Evolutionary conservation across 345 rosid genomes (phyloP).

Genomic region (Ceriops zippeliana): DNA sequence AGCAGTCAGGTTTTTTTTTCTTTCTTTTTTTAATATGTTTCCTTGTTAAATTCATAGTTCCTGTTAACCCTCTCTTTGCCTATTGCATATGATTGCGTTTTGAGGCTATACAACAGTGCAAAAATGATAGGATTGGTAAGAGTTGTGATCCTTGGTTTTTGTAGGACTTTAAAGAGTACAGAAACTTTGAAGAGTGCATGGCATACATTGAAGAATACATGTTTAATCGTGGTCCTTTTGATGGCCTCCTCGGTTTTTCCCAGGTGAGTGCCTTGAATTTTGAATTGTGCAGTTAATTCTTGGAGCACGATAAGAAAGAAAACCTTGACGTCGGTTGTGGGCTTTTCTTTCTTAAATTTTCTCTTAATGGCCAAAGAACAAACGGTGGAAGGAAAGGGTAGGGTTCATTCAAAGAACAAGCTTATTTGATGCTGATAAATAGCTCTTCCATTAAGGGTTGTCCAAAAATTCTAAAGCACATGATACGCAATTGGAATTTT

Average conservation of each 20-base stretch:
- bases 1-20: conserved; percentile 28
- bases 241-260: conserved; percentile 50
- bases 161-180: conserved; percentile 32
- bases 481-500: no score
- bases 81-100: no score
- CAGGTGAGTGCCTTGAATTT: conserved; percentile 26
- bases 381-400: no score
- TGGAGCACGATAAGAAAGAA: no score
- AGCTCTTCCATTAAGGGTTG: no score
- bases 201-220: conserved; percentile 42
- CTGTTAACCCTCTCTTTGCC: neutral
- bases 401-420: no score
- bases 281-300: neutral
- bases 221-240: conserved; percentile 44
- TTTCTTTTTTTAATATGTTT: neutral
- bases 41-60: neutral
- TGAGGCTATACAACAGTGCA: no score
- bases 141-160: neutral
- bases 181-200: conserved; percentile 39
- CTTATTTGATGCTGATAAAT: no score
- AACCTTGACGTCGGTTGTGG: neutral
- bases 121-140: neutral
- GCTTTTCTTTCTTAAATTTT: neutral
- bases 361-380: no score
- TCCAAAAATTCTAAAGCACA: no score